These are phyloP conservation scores for Parasitella parasitica DNA, from an alignment of 371 early-diverging fungal species.

Conservation along the genomic window DNA sequence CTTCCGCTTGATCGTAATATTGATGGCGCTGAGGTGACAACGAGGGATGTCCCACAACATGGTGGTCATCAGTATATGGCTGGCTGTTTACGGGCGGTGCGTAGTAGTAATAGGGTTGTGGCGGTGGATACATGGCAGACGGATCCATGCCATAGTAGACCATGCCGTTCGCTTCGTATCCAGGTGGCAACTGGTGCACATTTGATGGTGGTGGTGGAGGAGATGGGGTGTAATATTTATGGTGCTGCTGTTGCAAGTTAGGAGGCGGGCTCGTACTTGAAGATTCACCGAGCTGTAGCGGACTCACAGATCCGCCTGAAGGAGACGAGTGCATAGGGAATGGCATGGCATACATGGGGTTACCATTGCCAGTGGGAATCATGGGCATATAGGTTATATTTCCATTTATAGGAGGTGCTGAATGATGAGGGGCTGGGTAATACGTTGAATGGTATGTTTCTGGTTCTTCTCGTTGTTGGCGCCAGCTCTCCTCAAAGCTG, in stretches of 20 bases:
- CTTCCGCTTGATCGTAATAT: neutral
- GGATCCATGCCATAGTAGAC: conserved; percentile 40
- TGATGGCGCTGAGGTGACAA: neutral
- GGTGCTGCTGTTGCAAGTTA: conserved; percentile 5
- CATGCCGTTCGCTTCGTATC: conserved; percentile 44
- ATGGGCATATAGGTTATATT: conserved; percentile 20
- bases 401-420: neutral
- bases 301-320: neutral
- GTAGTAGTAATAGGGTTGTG: conserved; percentile 27
- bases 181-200: conserved; percentile 15
- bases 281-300: neutral
- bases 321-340: conserved; percentile 17
- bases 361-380: conserved; percentile 19
- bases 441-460: neutral
- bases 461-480: conserved; percentile 3
- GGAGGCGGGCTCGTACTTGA: conserved; percentile 6
- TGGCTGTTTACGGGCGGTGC: neutral
- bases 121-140: conserved; percentile 26
- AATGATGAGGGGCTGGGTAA: conserved; percentile 15
- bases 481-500: conserved; percentile 21
- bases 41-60: neutral
- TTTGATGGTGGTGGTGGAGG: conserved; percentile 8
- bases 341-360: conserved; percentile 24
- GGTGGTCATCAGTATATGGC: neutral
- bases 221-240: neutral